Conservation (phyloP, 2,329 filamentous ascomycete species). For the Xylariomycetidae sp. region DNA sequence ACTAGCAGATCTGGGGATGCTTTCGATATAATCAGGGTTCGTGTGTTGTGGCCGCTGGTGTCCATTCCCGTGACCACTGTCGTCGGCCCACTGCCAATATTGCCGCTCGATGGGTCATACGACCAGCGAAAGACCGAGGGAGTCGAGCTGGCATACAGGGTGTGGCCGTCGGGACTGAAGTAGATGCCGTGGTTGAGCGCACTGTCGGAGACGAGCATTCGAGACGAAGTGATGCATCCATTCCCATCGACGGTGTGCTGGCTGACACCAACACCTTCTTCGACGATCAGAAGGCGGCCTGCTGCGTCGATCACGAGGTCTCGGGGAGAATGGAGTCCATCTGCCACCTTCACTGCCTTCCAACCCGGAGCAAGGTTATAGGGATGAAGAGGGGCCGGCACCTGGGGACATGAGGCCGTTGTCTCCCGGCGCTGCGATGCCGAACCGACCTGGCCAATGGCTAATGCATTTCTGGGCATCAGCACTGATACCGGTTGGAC, state of each 20-base stretch:
- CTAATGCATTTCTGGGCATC: too few relatives aligned
- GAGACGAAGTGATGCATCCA: constrained; percentile 20
- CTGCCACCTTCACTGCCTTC: constrained; percentile 20
- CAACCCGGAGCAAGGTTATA: constrained; percentile 18
- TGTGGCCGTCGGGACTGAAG: constrained; percentile 29
- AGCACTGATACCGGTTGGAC: too few relatives aligned
- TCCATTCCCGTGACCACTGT: constrained; percentile 49
- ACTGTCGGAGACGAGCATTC: constrained; percentile 12
- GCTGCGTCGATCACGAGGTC: constrained; percentile 17
- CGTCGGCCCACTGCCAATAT: constrained; percentile 27
- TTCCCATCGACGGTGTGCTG: constrained; percentile 20
- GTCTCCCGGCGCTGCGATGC: constrained; percentile 1
- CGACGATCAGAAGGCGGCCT: constrained; percentile 22
- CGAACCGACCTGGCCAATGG: too few relatives aligned
- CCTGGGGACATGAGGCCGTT: constrained; percentile 12
- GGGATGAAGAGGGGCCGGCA: constrained; percentile 8
- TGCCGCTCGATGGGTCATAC: constrained; percentile 42
- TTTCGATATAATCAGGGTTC: constrained; percentile 49
- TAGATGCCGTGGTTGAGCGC: constrained; percentile 37
- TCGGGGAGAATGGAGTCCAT: constrained; percentile 17
- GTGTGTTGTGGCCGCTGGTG: constrained; percentile 45
- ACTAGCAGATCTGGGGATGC: constrained; percentile 44
- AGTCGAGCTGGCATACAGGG: constrained; percentile 38
- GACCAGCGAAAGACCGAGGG: constrained; percentile 47
- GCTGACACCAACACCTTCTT: constrained; percentile 19